Evolutionary conservation across 1,284 basidiomycete species (phyloP).

Genomic region (Heterobasidion parviporum): DNA sequence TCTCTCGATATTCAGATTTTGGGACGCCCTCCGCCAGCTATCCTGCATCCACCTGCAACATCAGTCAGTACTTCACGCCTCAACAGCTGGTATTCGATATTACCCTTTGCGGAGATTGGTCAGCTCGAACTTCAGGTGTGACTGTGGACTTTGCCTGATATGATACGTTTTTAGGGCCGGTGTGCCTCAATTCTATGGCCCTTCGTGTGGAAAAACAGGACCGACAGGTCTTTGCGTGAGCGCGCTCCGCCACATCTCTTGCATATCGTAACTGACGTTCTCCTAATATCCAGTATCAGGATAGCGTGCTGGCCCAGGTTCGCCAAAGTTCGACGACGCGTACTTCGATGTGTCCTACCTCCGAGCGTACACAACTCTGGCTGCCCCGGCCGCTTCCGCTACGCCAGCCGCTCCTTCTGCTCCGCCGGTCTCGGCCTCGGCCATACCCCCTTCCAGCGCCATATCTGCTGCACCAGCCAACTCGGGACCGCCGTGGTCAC

Average conservation of each 20-base stretch:
- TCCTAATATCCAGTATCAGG: slow-evolving; percentile 29
- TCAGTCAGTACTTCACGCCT: slow-evolving; percentile 38
- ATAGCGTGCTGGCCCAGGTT: slow-evolving; percentile 44
- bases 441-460: too few relatives aligned
- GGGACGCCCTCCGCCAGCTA: slow-evolving; percentile 49
- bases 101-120: slow-evolving; percentile 51
- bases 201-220: slow-evolving; percentile 28
- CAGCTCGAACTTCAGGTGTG: slow-evolving; percentile 6
- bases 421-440: too few relatives aligned
- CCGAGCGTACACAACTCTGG: slow-evolving; percentile 32
- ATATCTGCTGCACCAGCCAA: too few relatives aligned
- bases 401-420: neutral
- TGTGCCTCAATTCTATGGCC: slow-evolving; percentile 23
- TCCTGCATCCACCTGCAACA: slow-evolving; percentile 33
- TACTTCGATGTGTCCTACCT: slow-evolving; percentile 47
- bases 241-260: too few relatives aligned
- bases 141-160: neutral
- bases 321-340: slow-evolving; percentile 43
- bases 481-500: neutral
- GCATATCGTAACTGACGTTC: neutral
- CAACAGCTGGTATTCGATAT: slow-evolving; percentile 52
- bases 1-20: slow-evolving; percentile 43
- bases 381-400: slow-evolving; percentile 9
- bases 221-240: slow-evolving; percentile 31
- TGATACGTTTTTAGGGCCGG: neutral